Conservation (phyloP, 2,329 filamentous ascomycete genomes). For the Ceratocystis smalleyi region DNA sequence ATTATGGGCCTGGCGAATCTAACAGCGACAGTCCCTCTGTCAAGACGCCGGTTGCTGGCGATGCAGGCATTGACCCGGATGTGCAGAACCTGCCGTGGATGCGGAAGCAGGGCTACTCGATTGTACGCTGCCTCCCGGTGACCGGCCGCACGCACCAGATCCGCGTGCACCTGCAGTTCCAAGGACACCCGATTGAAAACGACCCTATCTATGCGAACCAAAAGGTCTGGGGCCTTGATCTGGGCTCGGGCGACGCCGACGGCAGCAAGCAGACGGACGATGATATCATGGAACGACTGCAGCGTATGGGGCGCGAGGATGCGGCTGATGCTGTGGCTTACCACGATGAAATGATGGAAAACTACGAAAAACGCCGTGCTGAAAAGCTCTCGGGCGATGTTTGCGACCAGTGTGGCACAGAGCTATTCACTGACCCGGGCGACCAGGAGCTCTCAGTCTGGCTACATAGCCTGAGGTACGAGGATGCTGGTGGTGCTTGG, state of each 20-base stretch:
- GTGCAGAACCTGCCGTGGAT: slow-evolving; percentile 28
- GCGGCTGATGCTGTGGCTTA: slow-evolving; percentile 82
- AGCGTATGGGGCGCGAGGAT: slow-evolving; percentile 86
- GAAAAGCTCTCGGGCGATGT: slow-evolving; percentile 81
- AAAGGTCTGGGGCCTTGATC: slow-evolving; percentile 69
- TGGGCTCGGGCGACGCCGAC: slow-evolving; percentile 54
- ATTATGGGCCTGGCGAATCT: slow-evolving; percentile 48
- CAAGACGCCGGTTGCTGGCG: slow-evolving; percentile 8
- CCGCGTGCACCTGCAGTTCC: slow-evolving; percentile 81
- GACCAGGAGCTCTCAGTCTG: slow-evolving; percentile 82
- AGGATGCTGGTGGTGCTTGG: slow-evolving; percentile 71
- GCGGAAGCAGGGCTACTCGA: slow-evolving; percentile 67
- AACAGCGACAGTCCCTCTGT: slow-evolving; percentile 20
- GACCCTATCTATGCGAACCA: slow-evolving; percentile 96
- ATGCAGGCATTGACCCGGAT: slow-evolving; percentile 15
- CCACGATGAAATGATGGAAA: slow-evolving; percentile 82
- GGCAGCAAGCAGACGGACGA: slow-evolving; percentile 61
- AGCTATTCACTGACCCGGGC: slow-evolving; percentile 84
- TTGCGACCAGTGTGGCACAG: slow-evolving; percentile 70
- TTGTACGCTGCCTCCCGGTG: slow-evolving; percentile 83
- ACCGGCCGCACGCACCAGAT: slow-evolving; percentile 93
- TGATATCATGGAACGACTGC: slow-evolving; percentile 72
- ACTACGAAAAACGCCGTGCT: slow-evolving; percentile 78
- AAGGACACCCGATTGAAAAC: slow-evolving; percentile 91
- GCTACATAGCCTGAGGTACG: slow-evolving; percentile 81